phyloP scores from a whole-genome alignment of 1,139 yeast genomes.

The Kazachstania sp. region DNA sequence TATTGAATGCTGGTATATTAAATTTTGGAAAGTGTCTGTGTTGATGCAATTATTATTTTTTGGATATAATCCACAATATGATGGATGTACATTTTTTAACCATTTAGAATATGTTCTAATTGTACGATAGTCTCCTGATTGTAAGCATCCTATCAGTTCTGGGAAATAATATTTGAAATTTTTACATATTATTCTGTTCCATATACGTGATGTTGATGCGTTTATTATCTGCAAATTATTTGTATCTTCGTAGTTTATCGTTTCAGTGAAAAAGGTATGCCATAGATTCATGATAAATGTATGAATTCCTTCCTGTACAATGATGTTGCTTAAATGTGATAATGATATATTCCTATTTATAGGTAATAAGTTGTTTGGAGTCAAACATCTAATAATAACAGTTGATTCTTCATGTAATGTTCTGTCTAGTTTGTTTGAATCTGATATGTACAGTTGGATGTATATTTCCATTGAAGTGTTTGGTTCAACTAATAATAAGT shows the following conservation, averaged over 20 bases:
- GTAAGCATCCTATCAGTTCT: conserved; percentile 19
- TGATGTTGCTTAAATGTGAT: conserved; percentile 16
- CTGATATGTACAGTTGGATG: conserved; percentile 17
- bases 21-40: background rate
- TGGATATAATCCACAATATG: background rate
- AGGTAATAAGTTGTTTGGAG: conserved; percentile 25
- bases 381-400: conserved; percentile 22
- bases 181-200: conserved; percentile 28
- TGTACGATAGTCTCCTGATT: conserved; percentile 20
- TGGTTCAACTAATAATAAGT: conserved; percentile 20
- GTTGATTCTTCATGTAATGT: conserved; percentile 8
- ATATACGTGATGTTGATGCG: conserved; percentile 15
- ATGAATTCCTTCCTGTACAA: conserved; percentile 18
- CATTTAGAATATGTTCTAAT: conserved; percentile 12
- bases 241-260: background rate
- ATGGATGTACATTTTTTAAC: background rate
- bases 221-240: background rate
- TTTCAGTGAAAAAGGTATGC: conserved; percentile 11
- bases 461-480: conserved; percentile 17
- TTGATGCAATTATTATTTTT: background rate
- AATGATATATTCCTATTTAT: conserved; percentile 23
- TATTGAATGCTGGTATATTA: background rate
- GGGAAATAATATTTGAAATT: conserved; percentile 26
- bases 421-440: background rate
- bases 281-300: conserved; percentile 20